Conservation (phyloP, 1,284 basidiomycete species). For the Ceratobasidium sp. region DNA sequence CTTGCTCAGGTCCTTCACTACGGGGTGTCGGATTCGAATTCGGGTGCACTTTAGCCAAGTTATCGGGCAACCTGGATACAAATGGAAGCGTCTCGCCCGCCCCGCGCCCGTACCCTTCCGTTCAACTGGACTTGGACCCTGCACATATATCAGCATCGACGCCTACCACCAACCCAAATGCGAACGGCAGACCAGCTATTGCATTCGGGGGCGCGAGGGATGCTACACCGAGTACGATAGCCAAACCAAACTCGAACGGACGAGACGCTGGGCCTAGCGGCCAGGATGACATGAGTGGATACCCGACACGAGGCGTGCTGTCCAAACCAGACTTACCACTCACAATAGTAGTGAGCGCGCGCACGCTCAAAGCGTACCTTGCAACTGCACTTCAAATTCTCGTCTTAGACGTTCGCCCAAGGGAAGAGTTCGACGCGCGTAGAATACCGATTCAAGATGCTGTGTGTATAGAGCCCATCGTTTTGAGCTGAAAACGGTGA, state of each 20-base stretch:
- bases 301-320: constrained; percentile 16
- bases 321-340: constrained; percentile 63
- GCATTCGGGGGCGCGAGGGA: constrained; percentile 12
- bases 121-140: constrained; percentile 19
- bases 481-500: constrained; percentile 78
- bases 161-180: not conserved
- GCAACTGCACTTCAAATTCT: constrained; percentile 69
- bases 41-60: not conserved
- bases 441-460: constrained; percentile 78
- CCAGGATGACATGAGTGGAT: constrained; percentile 43
- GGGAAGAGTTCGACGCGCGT: constrained; percentile 81
- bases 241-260: constrained; percentile 21
- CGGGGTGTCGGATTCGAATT: constrained; percentile 17
- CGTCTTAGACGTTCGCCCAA: constrained; percentile 84
- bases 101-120: constrained; percentile 26
- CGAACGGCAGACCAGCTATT: not conserved
- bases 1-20: constrained; percentile 5
- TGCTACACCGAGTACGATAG: not conserved
- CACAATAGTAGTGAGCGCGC: constrained; percentile 72
- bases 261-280: not conserved
- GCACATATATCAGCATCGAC: constrained; percentile 31
- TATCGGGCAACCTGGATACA: not conserved
- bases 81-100: constrained; percentile 8
- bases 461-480: constrained; percentile 88
- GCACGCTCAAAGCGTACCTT: constrained; percentile 73